These are phyloP conservation scores for Ustilago loliicola DNA, from an alignment of 1,284 basidiomycete genomes.

Conservation along the genomic window DNA sequence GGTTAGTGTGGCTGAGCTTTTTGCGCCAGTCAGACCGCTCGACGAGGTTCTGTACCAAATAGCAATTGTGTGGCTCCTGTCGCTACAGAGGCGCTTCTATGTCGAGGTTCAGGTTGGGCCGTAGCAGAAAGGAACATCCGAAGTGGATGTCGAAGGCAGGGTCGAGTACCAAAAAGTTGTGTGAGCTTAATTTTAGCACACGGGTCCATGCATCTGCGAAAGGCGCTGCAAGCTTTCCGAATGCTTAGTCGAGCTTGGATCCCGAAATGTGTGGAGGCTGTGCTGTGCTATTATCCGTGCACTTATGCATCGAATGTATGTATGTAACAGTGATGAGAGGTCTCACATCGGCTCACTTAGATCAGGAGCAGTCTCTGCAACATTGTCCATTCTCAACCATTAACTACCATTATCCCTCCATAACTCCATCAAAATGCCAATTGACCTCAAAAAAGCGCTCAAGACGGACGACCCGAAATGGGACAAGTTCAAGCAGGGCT, in stretches of 20 bases:
- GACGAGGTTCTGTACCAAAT: no score
- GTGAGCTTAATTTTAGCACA: constrained; percentile 1
- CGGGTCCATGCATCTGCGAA: background rate
- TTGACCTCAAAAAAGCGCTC: constrained; percentile 48
- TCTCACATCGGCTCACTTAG: background rate
- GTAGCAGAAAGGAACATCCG: background rate
- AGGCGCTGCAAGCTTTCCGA: background rate
- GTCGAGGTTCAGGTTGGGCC: background rate
- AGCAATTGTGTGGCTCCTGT: no score
- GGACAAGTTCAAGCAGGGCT: constrained; percentile 54
- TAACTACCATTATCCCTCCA: background rate
- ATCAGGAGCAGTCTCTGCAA: background rate
- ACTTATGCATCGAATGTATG: background rate
- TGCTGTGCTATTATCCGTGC: background rate
- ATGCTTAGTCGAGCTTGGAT: background rate
- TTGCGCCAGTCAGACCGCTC: background rate
- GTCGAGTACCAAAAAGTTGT: background rate
- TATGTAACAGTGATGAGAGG: background rate
- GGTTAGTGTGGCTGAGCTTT: background rate
- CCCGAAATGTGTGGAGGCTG: constrained; percentile 4
- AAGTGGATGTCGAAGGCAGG: background rate
- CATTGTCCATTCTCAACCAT: background rate
- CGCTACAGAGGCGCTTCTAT: no score
- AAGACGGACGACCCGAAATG: constrained; percentile 51
- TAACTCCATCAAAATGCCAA: constrained; percentile 28